Percentiles rank a stretch among this genome's conserved stretches.
Conservation (phyloP, 352 stramenopile species). For the Pythium vanterpoolii region DNA sequence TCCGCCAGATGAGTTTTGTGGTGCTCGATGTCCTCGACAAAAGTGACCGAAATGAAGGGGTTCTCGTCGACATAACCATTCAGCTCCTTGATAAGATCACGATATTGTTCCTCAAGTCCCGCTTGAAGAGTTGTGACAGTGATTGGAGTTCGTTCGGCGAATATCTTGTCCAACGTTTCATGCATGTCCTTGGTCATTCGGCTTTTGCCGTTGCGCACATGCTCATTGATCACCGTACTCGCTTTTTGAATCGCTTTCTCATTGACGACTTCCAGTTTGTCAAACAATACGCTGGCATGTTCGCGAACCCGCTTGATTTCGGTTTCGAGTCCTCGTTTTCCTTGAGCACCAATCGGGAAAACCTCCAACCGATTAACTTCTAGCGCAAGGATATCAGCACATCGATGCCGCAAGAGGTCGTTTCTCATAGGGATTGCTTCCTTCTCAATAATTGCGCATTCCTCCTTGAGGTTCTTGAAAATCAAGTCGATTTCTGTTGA, state of each 20-base stretch:
- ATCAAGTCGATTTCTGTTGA: conserved; percentile 53
- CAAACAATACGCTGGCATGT: conserved; percentile 61
- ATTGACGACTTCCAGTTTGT: conserved; percentile 71
- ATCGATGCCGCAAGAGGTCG: conserved; percentile 48
- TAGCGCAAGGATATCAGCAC: conserved; percentile 37
- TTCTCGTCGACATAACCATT: conserved; percentile 29
- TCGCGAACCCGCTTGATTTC: conserved; percentile 57
- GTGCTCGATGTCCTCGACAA: conserved; percentile 48
- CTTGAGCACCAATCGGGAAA: conserved; percentile 46
- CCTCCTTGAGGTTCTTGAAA: conserved; percentile 48
- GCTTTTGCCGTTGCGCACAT: conserved; percentile 47
- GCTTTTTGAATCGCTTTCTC: conserved; percentile 68
- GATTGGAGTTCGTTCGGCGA: conserved; percentile 41
- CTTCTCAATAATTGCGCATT: conserved; percentile 57
- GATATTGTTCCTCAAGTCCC: conserved; percentile 52
- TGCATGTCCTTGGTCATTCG: conserved; percentile 65
- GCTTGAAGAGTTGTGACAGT: conserved; percentile 56
- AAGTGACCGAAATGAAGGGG: conserved; percentile 37
- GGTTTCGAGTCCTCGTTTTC: conserved; percentile 39
- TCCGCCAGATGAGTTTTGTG: conserved; percentile 62
- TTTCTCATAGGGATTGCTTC: conserved; percentile 58
- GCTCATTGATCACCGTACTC: conserved; percentile 44
- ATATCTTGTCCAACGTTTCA: conserved; percentile 54
- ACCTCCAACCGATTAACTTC: conserved; percentile 50
- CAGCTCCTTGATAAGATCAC: conserved; percentile 28